These are phyloP conservation scores for Aspergillus jensenii DNA, from an alignment of 2,329 filamentous ascomycete species.

Conservation along the genomic window DNA sequence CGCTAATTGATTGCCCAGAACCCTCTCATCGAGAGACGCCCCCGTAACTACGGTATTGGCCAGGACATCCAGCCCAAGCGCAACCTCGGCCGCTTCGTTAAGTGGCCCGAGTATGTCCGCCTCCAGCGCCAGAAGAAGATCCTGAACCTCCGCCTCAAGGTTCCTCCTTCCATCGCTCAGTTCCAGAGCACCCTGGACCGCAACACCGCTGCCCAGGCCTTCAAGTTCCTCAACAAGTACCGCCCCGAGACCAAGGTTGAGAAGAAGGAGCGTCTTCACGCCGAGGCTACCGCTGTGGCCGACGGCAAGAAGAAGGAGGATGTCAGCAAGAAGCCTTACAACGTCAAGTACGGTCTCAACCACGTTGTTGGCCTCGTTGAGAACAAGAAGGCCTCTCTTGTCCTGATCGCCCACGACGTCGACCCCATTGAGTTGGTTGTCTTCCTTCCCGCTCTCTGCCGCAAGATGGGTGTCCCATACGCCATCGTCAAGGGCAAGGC, in stretches of 20 bases:
- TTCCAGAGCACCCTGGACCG: conserved; percentile 97
- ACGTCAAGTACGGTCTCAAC: conserved; percentile 99
- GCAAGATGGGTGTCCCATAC: conserved; percentile 99
- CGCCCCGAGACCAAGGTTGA: conserved; percentile 97
- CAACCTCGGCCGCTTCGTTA: conserved; percentile 97
- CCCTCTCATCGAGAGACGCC: conserved; percentile 97
- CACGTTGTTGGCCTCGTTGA: conserved; percentile 96
- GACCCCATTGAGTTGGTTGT: conserved; percentile 99
- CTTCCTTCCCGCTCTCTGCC: conserved; percentile 98
- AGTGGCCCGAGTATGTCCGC: conserved; percentile 99
- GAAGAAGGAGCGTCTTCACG: conserved; percentile 99
- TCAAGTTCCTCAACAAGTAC: conserved; percentile 99
- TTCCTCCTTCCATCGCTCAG: conserved; percentile 93
- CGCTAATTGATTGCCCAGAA: conserved; percentile 61
- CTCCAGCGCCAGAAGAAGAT: conserved; percentile 96
- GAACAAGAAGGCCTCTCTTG: conserved; percentile 99
- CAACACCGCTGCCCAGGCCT: conserved; percentile 92
- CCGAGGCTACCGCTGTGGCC: conserved; percentile 96
- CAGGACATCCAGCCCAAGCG: conserved; percentile 97
- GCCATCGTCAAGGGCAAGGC: conserved; percentile 99
- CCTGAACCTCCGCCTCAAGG: conserved; percentile 97
- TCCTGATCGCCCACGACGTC: conserved; percentile 98
- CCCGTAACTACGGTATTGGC: conserved; percentile 97
- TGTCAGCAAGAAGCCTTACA: conserved; percentile 99
- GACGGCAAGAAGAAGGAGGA: conserved; percentile 99